Percentiles rank a stretch among this genome's conserved stretches.
phyloP scores from a whole-genome alignment of 1,284 basidiomycete genomes.

The Trametes versicolor region DNA sequence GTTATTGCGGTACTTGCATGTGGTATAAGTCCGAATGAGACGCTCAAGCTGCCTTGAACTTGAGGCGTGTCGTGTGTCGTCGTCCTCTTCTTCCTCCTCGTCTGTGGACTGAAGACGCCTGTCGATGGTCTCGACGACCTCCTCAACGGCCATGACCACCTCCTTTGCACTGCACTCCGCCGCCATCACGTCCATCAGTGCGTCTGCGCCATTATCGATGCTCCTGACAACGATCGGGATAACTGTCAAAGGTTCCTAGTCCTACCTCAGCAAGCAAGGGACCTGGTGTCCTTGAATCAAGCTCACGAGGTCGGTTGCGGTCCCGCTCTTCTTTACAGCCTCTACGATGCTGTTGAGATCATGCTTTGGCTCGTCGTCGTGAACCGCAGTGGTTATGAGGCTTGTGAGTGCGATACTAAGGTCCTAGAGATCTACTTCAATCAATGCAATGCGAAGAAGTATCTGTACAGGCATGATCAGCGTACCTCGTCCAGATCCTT shows the following conservation, averaged over 20 bases:
- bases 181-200: conserved; percentile 56
- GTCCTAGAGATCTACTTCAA: conserved; percentile 30
- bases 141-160: conserved; percentile 67
- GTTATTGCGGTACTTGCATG: conserved; percentile 44
- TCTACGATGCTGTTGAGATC: conserved; percentile 33
- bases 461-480: neutral
- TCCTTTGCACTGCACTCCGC: conserved; percentile 65
- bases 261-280: neutral
- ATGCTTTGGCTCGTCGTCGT: conserved; percentile 36
- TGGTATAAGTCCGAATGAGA: conserved; percentile 50
- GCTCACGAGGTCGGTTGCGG: conserved; percentile 39
- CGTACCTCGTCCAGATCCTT: conserved; percentile 32
- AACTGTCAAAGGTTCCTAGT: conserved; percentile 61
- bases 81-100: conserved; percentile 44
- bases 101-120: conserved; percentile 41
- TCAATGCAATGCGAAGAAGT: conserved; percentile 4
- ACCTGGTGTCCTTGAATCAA: neutral
- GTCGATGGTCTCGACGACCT: conserved; percentile 60
- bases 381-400: conserved; percentile 38
- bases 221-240: conserved; percentile 56
- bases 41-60: conserved; percentile 46
- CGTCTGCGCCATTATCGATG: conserved; percentile 48
- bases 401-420: conserved; percentile 34
- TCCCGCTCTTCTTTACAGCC: conserved; percentile 33
- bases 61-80: conserved; percentile 34